Percentiles rank a stretch among this genome's conserved stretches.
These are phyloP conservation scores for Metarhizium robertsii DNA, from an alignment of 2,329 filamentous ascomycete genomes.

Conservation along the genomic window DNA sequence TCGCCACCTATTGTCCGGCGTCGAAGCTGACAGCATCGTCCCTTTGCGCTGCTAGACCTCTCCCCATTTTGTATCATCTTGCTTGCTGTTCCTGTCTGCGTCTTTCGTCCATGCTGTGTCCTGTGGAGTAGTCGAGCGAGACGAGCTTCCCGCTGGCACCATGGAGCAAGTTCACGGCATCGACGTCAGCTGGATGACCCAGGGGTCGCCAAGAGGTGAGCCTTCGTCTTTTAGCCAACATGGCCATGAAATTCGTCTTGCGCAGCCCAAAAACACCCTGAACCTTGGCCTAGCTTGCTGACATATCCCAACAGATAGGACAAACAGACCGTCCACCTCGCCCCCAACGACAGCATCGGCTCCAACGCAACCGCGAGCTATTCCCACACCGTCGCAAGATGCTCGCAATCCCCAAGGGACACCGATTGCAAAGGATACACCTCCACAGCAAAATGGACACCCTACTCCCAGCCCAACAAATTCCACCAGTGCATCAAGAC, in stretches of 20 bases:
- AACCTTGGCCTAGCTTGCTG: neutral
- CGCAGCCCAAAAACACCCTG: neutral
- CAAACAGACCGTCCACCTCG: conserved; percentile 19
- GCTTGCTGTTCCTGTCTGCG: neutral
- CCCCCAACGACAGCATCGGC: conserved; percentile 14
- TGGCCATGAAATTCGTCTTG: neutral
- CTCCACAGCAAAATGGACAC: conserved; percentile 10
- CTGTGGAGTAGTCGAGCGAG: neutral
- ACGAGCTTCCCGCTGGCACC: conserved; percentile 14
- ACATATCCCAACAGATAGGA: conserved; percentile 18
- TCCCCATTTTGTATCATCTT: neutral
- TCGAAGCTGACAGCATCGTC: neutral
- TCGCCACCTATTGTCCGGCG: neutral
- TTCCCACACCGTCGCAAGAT: conserved; percentile 19
- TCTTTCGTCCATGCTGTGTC: neutral
- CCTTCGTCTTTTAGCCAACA: conserved; percentile 4
- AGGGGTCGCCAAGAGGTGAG: conserved; percentile 71
- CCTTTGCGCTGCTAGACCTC: neutral
- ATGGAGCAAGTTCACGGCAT: conserved; percentile 79
- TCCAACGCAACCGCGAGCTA: conserved; percentile 22
- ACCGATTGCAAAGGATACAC: conserved; percentile 13
- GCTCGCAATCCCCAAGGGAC: conserved; percentile 17
- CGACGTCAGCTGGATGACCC: conserved; percentile 83
- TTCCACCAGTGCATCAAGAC: conserved; percentile 14
- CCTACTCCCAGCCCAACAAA: conserved; percentile 14